Conservation (phyloP, 176 grass and related monocot genomes). For the Otatea glauca region DNA sequence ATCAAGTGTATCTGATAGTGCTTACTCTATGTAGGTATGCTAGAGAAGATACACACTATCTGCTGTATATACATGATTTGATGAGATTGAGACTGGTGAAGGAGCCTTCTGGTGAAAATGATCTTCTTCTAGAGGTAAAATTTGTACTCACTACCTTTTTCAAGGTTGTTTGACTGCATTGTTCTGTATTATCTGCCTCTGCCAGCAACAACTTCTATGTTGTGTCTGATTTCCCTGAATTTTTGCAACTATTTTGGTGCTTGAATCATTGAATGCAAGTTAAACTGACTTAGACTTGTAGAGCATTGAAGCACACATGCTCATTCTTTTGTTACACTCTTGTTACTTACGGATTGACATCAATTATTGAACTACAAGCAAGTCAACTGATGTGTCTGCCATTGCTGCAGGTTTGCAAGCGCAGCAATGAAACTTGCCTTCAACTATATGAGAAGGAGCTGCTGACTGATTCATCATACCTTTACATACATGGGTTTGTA, state of each 20-base stretch:
- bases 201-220: conserved; percentile 14
- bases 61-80: conserved; percentile 89
- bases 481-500: conserved; percentile 91
- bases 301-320: background rate
- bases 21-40: conserved; percentile 67
- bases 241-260: background rate
- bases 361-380: background rate
- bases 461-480: conserved; percentile 87
- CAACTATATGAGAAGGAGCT: conserved; percentile 95
- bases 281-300: conserved; percentile 16
- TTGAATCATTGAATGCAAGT: background rate
- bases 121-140: conserved; percentile 80
- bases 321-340: conserved; percentile 35
- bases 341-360: conserved; percentile 22
- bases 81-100: conserved; percentile 75
- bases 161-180: conserved; percentile 34
- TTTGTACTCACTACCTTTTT: conserved; percentile 21
- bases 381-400: conserved; percentile 17
- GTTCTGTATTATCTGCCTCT: conserved; percentile 32
- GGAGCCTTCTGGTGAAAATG: conserved; percentile 60
- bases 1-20: conserved; percentile 35
- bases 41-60: conserved; percentile 99
- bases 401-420: conserved; percentile 68
- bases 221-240: background rate
- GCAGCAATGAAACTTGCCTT: conserved; percentile 77